phyloP scores from a whole-genome alignment of 1,284 basidiomycete species.

The Heterobasidion irregulare region DNA sequence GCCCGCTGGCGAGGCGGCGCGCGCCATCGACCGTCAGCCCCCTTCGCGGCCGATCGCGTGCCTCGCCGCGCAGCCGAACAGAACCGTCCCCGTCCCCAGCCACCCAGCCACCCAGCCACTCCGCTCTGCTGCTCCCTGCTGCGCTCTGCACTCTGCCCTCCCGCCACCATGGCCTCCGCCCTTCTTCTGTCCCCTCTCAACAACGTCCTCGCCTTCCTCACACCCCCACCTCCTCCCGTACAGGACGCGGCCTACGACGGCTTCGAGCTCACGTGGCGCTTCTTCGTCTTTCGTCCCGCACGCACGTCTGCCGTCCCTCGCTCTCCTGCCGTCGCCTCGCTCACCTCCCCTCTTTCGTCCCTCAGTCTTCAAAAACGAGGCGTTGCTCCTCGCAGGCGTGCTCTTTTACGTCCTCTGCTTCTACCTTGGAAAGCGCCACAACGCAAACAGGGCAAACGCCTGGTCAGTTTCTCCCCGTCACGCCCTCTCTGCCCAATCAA shows the following conservation, averaged over 20 bases:
- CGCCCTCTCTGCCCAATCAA: slow-evolving; percentile 10
- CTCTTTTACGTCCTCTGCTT: slow-evolving; percentile 46
- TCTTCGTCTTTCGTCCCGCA: slow-evolving; percentile 76
- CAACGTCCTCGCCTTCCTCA: slow-evolving; percentile 34
- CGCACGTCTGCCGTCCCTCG: slow-evolving; percentile 31
- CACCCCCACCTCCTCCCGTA: slow-evolving; percentile 36
- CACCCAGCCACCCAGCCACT: no score
- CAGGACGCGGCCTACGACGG: slow-evolving; percentile 43
- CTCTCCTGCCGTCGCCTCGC: not conserved
- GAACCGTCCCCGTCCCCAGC: no score
- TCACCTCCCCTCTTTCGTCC: not conserved
- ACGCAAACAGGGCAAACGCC: slow-evolving; percentile 43
- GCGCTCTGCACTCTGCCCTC: no score
- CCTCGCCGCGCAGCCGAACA: no score
- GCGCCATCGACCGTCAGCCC: no score
- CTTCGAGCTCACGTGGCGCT: slow-evolving; percentile 29
- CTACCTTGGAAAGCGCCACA: slow-evolving; percentile 46
- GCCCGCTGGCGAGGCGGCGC: no score
- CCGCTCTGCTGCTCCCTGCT: no score
- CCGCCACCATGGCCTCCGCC: no score
- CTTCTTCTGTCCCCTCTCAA: slow-evolving; percentile 16
- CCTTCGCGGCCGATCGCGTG: no score
- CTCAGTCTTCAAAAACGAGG: slow-evolving; percentile 62
- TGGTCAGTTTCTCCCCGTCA: slow-evolving; percentile 32
- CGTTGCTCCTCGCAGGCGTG: slow-evolving; percentile 42